These are phyloP conservation scores for Beauveria medogensis DNA, from an alignment of 2,329 filamentous ascomycete genomes.

Conservation along the genomic window DNA sequence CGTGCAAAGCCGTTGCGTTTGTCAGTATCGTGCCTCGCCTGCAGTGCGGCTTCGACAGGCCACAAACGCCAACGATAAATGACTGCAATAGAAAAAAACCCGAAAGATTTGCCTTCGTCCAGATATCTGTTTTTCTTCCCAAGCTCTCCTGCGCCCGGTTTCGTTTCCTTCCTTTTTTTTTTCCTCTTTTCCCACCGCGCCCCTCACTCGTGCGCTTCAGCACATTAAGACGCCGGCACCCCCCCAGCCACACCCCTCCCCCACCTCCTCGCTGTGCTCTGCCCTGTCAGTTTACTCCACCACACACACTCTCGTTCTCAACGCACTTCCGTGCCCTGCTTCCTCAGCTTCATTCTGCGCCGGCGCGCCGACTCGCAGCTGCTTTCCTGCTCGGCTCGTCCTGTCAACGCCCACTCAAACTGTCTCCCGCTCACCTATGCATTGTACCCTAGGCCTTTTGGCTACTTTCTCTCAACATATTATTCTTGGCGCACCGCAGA, in stretches of 20 bases:
- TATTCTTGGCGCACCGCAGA: background rate
- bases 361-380: constrained; percentile 1
- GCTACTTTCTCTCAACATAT: background rate
- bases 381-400: background rate
- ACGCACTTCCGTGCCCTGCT: constrained; percentile 12
- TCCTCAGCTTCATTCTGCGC: constrained; percentile 12
- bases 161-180: background rate
- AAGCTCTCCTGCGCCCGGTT: background rate
- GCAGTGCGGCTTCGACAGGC: background rate
- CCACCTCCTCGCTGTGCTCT: background rate
- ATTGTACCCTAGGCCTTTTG: background rate
- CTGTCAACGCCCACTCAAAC: background rate
- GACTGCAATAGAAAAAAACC: background rate
- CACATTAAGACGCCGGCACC: constrained; percentile 3
- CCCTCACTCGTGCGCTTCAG: background rate
- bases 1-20: too few species aligned
- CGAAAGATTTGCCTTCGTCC: background rate
- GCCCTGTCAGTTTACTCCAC: background rate
- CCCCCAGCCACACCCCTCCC: background rate
- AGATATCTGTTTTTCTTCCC: background rate
- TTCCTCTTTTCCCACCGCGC: background rate
- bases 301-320: constrained; percentile 5
- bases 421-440: background rate
- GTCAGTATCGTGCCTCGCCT: too few species aligned
- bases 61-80: background rate